These are phyloP conservation scores for Suillus discolor DNA, from an alignment of 768 basidiomycete species.

Conservation along the genomic window DNA sequence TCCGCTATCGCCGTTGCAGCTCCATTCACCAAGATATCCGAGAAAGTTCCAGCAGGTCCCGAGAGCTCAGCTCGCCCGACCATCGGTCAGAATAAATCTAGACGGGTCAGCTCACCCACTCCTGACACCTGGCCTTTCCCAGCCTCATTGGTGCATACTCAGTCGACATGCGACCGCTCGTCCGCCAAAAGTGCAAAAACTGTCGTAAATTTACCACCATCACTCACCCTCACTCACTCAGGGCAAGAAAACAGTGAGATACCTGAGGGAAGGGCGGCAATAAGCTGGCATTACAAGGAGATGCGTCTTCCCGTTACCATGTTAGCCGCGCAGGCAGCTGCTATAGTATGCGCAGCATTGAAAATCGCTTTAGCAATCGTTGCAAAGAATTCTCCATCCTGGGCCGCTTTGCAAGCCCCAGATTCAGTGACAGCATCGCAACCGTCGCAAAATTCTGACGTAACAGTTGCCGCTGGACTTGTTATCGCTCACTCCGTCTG, in stretches of 20 bases:
- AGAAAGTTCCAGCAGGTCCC: constrained; percentile 15
- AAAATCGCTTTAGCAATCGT: constrained; percentile 18
- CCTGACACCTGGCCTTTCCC: constrained; percentile 36
- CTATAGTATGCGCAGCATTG: constrained; percentile 27
- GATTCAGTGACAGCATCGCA: background rate
- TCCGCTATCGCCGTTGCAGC: constrained; percentile 2
- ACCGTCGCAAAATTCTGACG: constrained; percentile 2
- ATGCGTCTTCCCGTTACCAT: constrained; percentile 18
- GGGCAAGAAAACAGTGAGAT: background rate
- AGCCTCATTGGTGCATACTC: constrained; percentile 25
- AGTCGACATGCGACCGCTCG: background rate
- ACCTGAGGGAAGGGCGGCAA: background rate
- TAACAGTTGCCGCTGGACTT: constrained; percentile 9
- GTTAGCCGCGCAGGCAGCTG: constrained; percentile 21
- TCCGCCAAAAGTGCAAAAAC: constrained; percentile 4
- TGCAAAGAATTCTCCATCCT: background rate
- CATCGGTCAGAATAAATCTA: constrained; percentile 10
- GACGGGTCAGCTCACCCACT: constrained; percentile 32
- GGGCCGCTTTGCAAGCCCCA: background rate
- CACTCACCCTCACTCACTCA: constrained; percentile 8
- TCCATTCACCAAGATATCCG: constrained; percentile 1
- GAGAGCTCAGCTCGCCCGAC: background rate
- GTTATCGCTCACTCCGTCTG: constrained; percentile 24
- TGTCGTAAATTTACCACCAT: constrained; percentile 7
- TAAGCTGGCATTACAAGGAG: background rate